phyloP scores from a whole-genome alignment of 495 filamentous ascomycete genomes.

The Chaetomidium leptoderma region DNA sequence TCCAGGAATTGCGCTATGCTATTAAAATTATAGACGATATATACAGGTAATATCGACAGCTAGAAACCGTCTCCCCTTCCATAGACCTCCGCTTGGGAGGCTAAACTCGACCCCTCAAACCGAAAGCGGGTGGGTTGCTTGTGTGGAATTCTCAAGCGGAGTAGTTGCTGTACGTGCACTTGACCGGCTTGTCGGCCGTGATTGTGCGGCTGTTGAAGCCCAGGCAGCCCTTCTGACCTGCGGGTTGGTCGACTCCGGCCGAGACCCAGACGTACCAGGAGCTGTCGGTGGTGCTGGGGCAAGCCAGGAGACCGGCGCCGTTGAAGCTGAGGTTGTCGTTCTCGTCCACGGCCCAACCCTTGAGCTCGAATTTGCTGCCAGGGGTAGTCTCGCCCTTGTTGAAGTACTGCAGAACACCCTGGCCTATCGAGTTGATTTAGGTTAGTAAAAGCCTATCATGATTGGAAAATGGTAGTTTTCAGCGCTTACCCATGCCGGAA shows the following conservation, averaged over 20 bases:
- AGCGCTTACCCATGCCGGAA: slow-evolving; percentile 46
- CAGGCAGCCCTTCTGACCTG: slow-evolving; percentile 42
- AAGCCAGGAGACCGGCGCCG: slow-evolving; percentile 44
- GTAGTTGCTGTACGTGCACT: slow-evolving; percentile 24
- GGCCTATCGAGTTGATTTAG: slow-evolving; percentile 21
- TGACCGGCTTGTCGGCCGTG: slow-evolving; percentile 24
- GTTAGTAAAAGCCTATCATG: neutral
- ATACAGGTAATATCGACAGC: too few relatives aligned
- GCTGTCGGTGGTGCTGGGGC: slow-evolving; percentile 42
- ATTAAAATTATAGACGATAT: too few relatives aligned
- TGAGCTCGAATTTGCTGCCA: slow-evolving; percentile 38
- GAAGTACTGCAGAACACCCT: slow-evolving; percentile 50
- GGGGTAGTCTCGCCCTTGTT: slow-evolving; percentile 38
- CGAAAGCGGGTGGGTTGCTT: neutral
- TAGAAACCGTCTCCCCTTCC: too few relatives aligned
- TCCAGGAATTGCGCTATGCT: too few relatives aligned
- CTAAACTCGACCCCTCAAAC: too few relatives aligned
- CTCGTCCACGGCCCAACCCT: slow-evolving; percentile 41
- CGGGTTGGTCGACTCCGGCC: slow-evolving; percentile 43
- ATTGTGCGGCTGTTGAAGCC: slow-evolving; percentile 39
- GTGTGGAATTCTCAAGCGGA: neutral
- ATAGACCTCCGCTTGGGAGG: too few relatives aligned
- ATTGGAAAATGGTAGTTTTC: neutral
- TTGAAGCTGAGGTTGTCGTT: slow-evolving; percentile 42
- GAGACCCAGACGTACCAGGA: slow-evolving; percentile 49